These are phyloP conservation scores for Myriangium duriaei DNA, from an alignment of 2,329 filamentous ascomycete genomes.

Conservation along the genomic window DNA sequence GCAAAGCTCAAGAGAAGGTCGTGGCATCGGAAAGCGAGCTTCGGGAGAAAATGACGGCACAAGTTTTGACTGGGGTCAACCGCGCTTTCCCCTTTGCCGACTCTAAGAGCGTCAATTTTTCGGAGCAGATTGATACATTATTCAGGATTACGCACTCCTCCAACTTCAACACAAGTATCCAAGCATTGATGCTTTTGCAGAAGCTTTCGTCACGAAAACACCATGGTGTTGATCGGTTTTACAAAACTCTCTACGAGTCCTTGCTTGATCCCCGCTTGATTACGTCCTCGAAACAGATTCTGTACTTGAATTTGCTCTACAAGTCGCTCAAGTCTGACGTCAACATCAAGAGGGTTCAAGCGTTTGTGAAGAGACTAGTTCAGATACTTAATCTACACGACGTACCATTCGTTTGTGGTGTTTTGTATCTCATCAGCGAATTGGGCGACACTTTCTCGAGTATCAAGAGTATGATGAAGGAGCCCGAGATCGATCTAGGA, in stretches of 20 bases:
- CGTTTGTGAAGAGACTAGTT: slow-evolving; percentile 85
- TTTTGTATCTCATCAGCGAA: slow-evolving; percentile 81
- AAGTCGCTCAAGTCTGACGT: slow-evolving; percentile 78
- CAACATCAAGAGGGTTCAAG: slow-evolving; percentile 85
- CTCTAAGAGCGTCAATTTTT: slow-evolving; percentile 65
- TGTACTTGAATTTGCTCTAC: slow-evolving; percentile 88
- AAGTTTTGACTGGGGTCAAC: slow-evolving; percentile 86
- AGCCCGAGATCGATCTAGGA: slow-evolving; percentile 65
- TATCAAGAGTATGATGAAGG: slow-evolving; percentile 63
- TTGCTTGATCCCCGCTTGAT: slow-evolving; percentile 79
- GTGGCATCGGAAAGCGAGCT: slow-evolving; percentile 47
- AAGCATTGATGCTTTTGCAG: slow-evolving; percentile 88
- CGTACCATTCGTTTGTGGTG: slow-evolving; percentile 80
- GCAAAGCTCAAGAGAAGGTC: slow-evolving; percentile 29
- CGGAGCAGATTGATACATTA: slow-evolving; percentile 81
- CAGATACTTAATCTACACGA: slow-evolving; percentile 83
- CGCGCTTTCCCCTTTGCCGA: slow-evolving; percentile 87
- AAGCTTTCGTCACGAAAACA: slow-evolving; percentile 75
- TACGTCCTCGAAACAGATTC: slow-evolving; percentile 83
- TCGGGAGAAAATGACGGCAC: slow-evolving; percentile 83
- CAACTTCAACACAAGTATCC: slow-evolving; percentile 97
- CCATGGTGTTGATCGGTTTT: slow-evolving; percentile 78
- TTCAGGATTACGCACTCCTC: slow-evolving; percentile 95
- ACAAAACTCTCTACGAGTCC: slow-evolving; percentile 89
- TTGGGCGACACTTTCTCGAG: slow-evolving; percentile 68